phyloP scores from a whole-genome alignment of 305 asterid genomes.

The Stenogyne calaminthoides region DNA sequence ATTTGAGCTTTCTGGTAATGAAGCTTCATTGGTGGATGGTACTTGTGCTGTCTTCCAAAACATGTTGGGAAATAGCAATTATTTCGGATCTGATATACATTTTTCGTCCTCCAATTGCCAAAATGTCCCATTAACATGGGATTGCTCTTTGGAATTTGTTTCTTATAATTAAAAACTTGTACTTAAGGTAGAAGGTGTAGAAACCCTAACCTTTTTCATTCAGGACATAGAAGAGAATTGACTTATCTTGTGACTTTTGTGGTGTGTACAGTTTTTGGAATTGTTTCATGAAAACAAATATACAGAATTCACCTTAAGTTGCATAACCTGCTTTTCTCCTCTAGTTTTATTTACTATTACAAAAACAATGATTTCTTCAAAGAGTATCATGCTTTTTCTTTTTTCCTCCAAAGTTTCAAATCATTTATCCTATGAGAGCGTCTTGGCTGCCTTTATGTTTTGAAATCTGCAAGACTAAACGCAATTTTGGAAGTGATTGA shows the following conservation, averaged over 20 bases:
- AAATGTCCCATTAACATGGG: constrained; percentile 41
- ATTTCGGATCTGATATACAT: constrained; percentile 41
- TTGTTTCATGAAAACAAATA: constrained; percentile 48
- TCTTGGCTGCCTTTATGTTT: constrained; percentile 11
- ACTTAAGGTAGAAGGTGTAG: constrained; percentile 57
- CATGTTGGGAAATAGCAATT: constrained; percentile 28
- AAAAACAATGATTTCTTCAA: constrained; percentile 6
- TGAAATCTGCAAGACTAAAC: constrained; percentile 26
- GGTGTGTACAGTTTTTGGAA: constrained; percentile 71
- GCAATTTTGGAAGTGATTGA: constrained; percentile 31
- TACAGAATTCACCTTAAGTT: constrained; percentile 41
- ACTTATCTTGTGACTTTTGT: constrained; percentile 49
- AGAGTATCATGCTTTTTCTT: constrained; percentile 21
- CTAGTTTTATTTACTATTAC: constrained; percentile 22
- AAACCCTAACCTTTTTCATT: constrained; percentile 57
- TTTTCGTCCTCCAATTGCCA: constrained; percentile 45
- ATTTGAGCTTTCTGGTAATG: constrained; percentile 26
- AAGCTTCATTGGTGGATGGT: constrained; percentile 34
- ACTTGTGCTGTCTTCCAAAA: constrained; percentile 26
- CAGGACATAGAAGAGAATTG: constrained; percentile 55
- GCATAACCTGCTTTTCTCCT: constrained; percentile 29
- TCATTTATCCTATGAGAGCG: constrained; percentile 18
- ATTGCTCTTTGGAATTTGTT: constrained; percentile 51
- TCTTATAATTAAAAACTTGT: constrained; percentile 48
- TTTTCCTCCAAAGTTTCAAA: constrained; percentile 11